Evolutionary conservation across 1,139 yeast genomes (phyloP), one percentile per base, ranked within the genome.

Genomic region (Diutina pseudorugosa): DNA sequence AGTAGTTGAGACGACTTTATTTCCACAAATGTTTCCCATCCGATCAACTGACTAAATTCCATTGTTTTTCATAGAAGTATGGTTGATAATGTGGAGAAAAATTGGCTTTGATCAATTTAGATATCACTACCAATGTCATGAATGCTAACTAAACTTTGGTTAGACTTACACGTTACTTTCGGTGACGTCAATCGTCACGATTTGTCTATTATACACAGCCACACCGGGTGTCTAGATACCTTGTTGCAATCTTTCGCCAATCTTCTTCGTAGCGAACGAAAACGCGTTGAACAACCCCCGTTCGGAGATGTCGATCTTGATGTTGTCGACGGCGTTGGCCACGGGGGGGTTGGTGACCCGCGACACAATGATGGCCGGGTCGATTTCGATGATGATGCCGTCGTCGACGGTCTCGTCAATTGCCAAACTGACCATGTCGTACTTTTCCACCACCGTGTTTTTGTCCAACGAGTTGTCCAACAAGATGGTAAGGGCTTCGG

Each of bases 321-420:
- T 79, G 58, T 83, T 90, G 47, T 66, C 59, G 47, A 63, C 58
- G 30, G 57, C 60, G 27, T 74, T 77, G 27, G 78, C 68, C 48
- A 55, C 54, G 41, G 97, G 96, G 33, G 94, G 83, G 59, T 82
- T 80, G 40, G 97, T 86, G 18, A 91, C 96, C 67, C 98, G 79
- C 19, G 95, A 80, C 5, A 91, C 93, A 61, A 93, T 87, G 51
- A 89, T 82, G 48, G 85, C 81, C 3, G 95, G 83, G 62, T 93
- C 98, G 45, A 90, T 85, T 68, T 93, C 98, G 60, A 94, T 76
- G 57, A 94, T 83, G 58, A 93, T 82, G 27, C 98, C 96, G 60
- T 87, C 94, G 65, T 93, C 98, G 54, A 93, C 75, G 23, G 95
- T 79, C 69, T 93, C 98, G 66, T 93, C 98, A 51, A 91, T 78